Base-by-base conservation (phyloP, 495 filamentous ascomycete genomes). In the Hyaloscypha variabilis region DNA sequence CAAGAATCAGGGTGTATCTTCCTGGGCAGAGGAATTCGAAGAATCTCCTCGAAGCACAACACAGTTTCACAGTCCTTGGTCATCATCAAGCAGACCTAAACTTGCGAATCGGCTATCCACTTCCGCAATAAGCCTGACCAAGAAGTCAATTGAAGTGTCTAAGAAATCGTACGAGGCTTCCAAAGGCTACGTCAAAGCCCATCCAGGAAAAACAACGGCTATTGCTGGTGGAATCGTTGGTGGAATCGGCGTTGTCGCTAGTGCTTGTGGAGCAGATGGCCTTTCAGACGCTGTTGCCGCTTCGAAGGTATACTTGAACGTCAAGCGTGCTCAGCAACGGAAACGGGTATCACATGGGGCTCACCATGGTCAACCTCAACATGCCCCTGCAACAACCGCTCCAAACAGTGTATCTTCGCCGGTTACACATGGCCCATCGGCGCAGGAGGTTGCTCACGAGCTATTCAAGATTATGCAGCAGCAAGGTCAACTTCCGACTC, bases 251-350 rank as follows among this genome's bases (percentile, higher is more conserved):
- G 19, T 57, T 8, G 54, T 57, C 5, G 54, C 54, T 13, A 23
- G 34, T 30, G 54, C 54, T 5, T 30, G 24, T 57, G 54, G 54
- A 14, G 54, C 24, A 10, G 6, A 17, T 21, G 54, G 26, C 14
- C 24, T 57, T 29, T 57, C 54, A 17, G 54, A 57, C 10, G 54
- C 54, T n/a, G 54, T 57, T 8, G 54, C 54, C 34, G 54, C 14
- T 13, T 57, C 54, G 28, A 57, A 57, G 17, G 28, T 57, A 17
- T 57, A 34, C 34, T 28, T 31, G 26, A 57, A 57, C 26, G 10
- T 57, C n/a, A 28, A 57, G 26, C 26, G 30, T 31, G 54, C 54
- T 1, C 26, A 57, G 26, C 26, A 28, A 21, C 54, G 54, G 17
- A 57, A n/a, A 31, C n/a, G 24, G 26, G 8, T 31, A 30, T 21